phyloP scores from a whole-genome alignment of 2,329 filamentous ascomycete genomes.

The Aspergillus caelatus region DNA sequence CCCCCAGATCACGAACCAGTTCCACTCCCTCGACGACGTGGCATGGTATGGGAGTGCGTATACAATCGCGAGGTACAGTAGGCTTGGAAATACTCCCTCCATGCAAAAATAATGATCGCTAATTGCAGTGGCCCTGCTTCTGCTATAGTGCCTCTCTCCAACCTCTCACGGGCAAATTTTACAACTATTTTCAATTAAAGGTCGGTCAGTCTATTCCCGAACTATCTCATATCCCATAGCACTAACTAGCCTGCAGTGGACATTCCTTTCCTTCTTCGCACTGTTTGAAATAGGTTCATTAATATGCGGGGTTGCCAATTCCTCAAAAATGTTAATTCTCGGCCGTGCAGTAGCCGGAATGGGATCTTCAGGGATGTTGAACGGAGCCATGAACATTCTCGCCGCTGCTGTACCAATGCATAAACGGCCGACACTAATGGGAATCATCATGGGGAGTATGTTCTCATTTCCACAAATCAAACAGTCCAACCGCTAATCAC shows the following conservation, averaged over 20 bases:
- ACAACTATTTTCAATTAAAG: slow-evolving; percentile 39
- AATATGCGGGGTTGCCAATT: slow-evolving; percentile 29
- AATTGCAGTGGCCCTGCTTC: too few species aligned
- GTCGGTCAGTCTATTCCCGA: too few species aligned
- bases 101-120: too few species aligned
- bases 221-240: too few species aligned
- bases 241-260: slow-evolving; percentile 26
- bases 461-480: too few species aligned
- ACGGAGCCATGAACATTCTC: slow-evolving; percentile 31
- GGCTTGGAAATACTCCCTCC: too few species aligned
- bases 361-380: slow-evolving; percentile 29
- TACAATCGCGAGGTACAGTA: too few species aligned
- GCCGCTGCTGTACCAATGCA: slow-evolving; percentile 27
- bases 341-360: slow-evolving; percentile 33
- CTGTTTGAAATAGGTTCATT: slow-evolving; percentile 34
- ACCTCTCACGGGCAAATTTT: slow-evolving; percentile 57
- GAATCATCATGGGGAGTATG: too few species aligned
- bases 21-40: too few species aligned
- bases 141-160: slow-evolving; percentile 48
- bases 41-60: too few species aligned
- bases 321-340: slow-evolving; percentile 34
- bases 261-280: slow-evolving; percentile 29
- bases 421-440: slow-evolving; percentile 20
- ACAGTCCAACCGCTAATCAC: too few species aligned
- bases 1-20: too few species aligned